Evolutionary conservation across 2,329 filamentous ascomycete genomes (phyloP), one percentile per base, ranked within the genome.

Genomic region (Alternaria incomplexa): DNA sequence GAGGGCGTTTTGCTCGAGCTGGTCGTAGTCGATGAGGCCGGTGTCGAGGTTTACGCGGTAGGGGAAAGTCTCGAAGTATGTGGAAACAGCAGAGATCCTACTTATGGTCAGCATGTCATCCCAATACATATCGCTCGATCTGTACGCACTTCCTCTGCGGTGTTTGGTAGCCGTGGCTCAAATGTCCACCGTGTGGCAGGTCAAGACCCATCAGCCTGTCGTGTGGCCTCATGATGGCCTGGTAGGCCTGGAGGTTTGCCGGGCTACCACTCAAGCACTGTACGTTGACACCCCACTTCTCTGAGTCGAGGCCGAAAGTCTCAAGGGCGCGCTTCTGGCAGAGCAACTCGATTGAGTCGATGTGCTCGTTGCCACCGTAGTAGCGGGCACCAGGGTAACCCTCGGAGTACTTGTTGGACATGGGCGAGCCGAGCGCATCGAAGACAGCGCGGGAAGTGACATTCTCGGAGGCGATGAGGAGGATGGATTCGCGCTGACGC

Each of bases 41-140:
- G 95, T 98, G 66, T 90, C 86, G 77, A 96, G 92, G 83, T 97
- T 89, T 58, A 98, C 87, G 63, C 93, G 90, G 85, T 99, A 99
- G 6, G 96, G 96, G 67, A 99, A 85, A 36, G 96, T 99, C 85
- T 99, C 96, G 80, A 99, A 99, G 85, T 99, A 99, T 79, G 97
- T 98, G 61, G 95, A 98, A 70, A 99, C 90, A 75, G 94, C 93
- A n/a, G 95, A 98, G 80, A 99, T 98, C 87, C 78, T 80, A 54
- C n/a, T 40, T 22, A 4, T n/a, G 59, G 65, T 68, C 54, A 76
- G 73, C 51, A 47, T 48, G 13, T 44, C 12, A 9, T 46, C 40
- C 32, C 2, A 17, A 30, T 28, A n/a, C 10, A 22, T 10, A n/a
- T 15, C 8, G 5, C n/a, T 58, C 23, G 22, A 23, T 15, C 23